Conservation (phyloP, 2,329 filamentous ascomycete genomes). For the Talaromyces funiculosus region DNA sequence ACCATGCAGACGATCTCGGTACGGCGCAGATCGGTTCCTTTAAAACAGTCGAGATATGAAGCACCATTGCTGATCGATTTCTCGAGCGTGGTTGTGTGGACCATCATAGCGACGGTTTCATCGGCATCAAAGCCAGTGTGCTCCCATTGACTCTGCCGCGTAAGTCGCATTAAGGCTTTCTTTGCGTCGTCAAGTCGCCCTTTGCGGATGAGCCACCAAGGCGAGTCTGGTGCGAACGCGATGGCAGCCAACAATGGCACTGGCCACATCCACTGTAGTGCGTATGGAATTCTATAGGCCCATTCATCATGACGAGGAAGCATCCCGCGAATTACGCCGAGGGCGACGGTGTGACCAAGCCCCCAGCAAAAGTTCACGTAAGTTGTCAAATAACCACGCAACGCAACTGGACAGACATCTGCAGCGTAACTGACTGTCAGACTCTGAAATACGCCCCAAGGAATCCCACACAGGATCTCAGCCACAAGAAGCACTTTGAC, state of each 20-base stretch:
- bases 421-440: conserved; percentile 41
- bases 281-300: conserved; percentile 49
- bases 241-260: conserved; percentile 44
- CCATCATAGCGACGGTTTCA: background rate
- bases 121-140: background rate
- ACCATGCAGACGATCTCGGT: conserved; percentile 39
- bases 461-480: conserved; percentile 47
- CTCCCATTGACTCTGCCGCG: conserved; percentile 17
- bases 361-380: conserved; percentile 44
- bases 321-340: conserved; percentile 46
- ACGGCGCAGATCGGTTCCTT: conserved; percentile 32
- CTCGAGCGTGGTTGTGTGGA: conserved; percentile 48
- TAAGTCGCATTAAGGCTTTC: conserved; percentile 38
- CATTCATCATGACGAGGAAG: conserved; percentile 43
- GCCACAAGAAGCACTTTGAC: conserved; percentile 45
- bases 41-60: conserved; percentile 54
- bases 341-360: conserved; percentile 46
- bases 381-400: conserved; percentile 41
- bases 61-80: conserved; percentile 51
- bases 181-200: conserved; percentile 43
- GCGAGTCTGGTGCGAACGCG: conserved; percentile 45
- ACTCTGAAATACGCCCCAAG: conserved; percentile 50
- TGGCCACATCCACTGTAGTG: conserved; percentile 50
- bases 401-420: conserved; percentile 41
- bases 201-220: conserved; percentile 47